Evolutionary conservation across 257 asterid genomes (phyloP), one percentile per base, ranked within the genome.

Genomic region (Solanum chmielewskii): DNA sequence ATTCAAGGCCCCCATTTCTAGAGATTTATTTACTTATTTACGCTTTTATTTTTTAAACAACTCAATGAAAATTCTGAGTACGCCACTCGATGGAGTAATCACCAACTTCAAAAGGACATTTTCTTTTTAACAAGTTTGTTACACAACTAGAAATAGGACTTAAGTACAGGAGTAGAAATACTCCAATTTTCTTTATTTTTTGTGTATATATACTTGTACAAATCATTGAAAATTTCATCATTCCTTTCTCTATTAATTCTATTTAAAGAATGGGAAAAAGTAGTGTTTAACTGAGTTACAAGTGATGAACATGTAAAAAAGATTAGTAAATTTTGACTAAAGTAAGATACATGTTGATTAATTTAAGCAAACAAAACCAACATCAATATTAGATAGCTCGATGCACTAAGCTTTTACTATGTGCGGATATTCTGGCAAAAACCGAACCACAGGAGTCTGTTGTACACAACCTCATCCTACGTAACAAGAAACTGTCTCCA

Each of bases 381-480:
- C 70, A n/a, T n/a, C 5, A 11, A n/a, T 62, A 62, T 62, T 1
- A 4, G 14, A 3, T 2, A 2, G n/a, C 2, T 0, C 0, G 11
- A 3, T 20, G 11, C n/a, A 56, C 25, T 56, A 56, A 56, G 64
- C 64, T 56, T 2, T 56, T 4, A 11, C 70, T n/a, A n/a, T 62
- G 4, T n/a, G 15, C 31, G 1, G 0, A 4, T 52, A n/a, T 62
- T 1, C 16, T 10, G 11, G 6, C 1, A n/a, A 11, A 14, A 13
- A n/a, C 7, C 4, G 8, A 62, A 62, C 8, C 31, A 23, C 1
- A 10, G 4, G 33, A 12, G 29, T 64, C 9, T 62, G 0, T 62
- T 62, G 9, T 62, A 11, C 16, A 1, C 1, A 62, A 1, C 3
- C 2, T n/a, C 25, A n/a, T 64, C 71, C 0, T 64, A 3, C 33